These are phyloP conservation scores for Umbelopsis sp. DNA, from an alignment of 371 early-diverging fungal genomes.

Conservation along the genomic window DNA sequence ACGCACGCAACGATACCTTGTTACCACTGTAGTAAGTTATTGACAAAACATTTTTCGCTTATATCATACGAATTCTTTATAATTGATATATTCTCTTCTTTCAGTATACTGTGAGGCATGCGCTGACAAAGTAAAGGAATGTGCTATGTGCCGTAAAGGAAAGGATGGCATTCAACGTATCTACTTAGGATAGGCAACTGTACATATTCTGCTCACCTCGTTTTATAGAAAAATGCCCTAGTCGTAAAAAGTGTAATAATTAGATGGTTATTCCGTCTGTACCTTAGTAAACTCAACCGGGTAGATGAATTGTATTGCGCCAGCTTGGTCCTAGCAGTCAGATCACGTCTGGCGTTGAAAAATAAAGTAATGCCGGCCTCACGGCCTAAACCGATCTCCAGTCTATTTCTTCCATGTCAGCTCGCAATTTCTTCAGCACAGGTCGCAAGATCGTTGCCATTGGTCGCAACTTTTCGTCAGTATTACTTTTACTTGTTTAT, in stretches of 20 bases:
- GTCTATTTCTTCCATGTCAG: conserved; percentile 36
- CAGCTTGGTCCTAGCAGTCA: no score
- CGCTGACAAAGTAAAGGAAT: conserved; percentile 37
- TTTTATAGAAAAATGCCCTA: not conserved
- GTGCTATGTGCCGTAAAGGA: conserved; percentile 40
- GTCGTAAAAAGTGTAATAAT: not conserved
- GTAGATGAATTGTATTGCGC: no score
- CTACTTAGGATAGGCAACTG: conserved; percentile 27
- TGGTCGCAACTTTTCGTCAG: conserved; percentile 75
- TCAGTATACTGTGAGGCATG: conserved; percentile 45
- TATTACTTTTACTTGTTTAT: not conserved
- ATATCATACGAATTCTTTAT: not conserved
- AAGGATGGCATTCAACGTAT: conserved; percentile 35
- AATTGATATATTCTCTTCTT: conserved; percentile 1
- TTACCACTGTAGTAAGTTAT: conserved; percentile 42
- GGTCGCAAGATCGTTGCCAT: conserved; percentile 93
- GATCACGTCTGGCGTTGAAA: no score
- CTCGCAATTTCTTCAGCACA: conserved; percentile 58
- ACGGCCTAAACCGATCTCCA: not conserved
- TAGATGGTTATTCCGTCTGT: not conserved
- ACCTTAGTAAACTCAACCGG: no score
- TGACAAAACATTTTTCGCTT: not conserved
- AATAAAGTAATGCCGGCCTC: no score
- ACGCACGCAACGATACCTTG: conserved; percentile 42
- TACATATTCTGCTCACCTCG: not conserved